Base-by-base conservation (phyloP, 768 basidiomycete species). In the Mycena rosella region DNA sequence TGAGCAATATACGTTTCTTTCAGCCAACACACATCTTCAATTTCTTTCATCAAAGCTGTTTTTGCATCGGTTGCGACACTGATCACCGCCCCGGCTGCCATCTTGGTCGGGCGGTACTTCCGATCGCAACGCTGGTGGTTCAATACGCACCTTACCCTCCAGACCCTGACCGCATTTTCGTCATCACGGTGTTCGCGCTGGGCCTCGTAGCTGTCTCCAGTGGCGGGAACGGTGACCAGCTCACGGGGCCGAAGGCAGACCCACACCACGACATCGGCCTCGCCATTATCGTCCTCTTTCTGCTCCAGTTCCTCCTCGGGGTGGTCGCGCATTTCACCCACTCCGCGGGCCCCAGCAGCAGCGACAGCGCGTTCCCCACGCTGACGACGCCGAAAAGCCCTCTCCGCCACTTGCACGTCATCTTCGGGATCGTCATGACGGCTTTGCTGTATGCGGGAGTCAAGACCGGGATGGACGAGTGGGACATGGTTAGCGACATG, bases 401-500 rank as follows among this genome's bases (percentile, higher is more conserved):
- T 15, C 36, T 72, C 42, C 67, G 71, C 29, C 67, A 72, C 51
- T 22, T 72, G 45, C 71, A 72, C 57, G 67, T 66, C 36, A 48
- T 56, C 11, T 60, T 58, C 53, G 71, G 71, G 5, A 54, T 72
- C 17, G 44, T 66, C 30, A 62, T 72, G 59, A 68, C 71, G 10
- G 71, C 59, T 27, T 49, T 72, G 26, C 26, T 72, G 40, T 72
- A 72, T 48, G 67, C 71, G 9, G 67, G 71, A 13, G 67, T 72
- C 15, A 69, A 72, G 38, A 72, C 71, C 20, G 71, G 71, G 11
- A 69, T 72, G 55, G 71, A 72, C 52, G 71, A 72, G 57, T 72
- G 71, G 71, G 52, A 72, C 22, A 58, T 42, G 18, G 67, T 69
- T 13, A 34, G 45, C 14, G 71, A 72, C 56, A 65, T 42, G 51